These are phyloP conservation scores for Discostella pseudostelligera DNA, from an alignment of 108 stramenopile genomes.

Conservation along the genomic window DNA sequence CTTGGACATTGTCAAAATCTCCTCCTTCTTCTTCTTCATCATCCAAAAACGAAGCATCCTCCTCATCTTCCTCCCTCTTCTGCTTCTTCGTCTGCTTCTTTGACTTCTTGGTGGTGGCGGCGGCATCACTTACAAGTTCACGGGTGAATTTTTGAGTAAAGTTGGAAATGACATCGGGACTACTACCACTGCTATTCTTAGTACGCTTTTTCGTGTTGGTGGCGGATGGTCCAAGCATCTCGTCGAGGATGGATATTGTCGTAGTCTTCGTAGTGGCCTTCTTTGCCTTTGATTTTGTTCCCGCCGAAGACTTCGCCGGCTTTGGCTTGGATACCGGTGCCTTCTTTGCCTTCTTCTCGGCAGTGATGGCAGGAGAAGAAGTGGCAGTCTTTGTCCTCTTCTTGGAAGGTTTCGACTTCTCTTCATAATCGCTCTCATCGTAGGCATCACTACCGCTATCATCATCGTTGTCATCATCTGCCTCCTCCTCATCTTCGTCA, in stretches of 20 bases:
- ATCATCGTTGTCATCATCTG: conserved; percentile 5
- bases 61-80: not conserved
- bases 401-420: not conserved
- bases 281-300: not conserved
- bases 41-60: no score
- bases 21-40: not conserved
- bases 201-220: no score
- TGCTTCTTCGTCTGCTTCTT: no score
- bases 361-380: not conserved
- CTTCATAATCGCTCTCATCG: conserved; percentile 17
- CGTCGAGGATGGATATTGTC: not conserved
- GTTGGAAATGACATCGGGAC: conserved; percentile 1
- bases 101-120: not conserved
- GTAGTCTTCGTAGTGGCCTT: not conserved
- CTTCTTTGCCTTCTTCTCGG: conserved; percentile 4
- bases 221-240: not conserved
- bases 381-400: conserved; percentile 6
- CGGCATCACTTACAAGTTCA: not conserved
- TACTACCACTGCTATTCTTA: not conserved
- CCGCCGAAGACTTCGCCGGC: not conserved
- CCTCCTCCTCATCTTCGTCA: conserved; percentile 6
- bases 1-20: conserved; percentile 9
- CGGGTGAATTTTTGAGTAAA: conserved; percentile 6
- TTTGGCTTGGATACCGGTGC: not conserved
- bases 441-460: no score